A percentile compares a stretch with the other conserved stretches of the same genome.
phyloP scores from a whole-genome alignment of 2,329 filamentous ascomycete species.

The Fusarium longipes region DNA sequence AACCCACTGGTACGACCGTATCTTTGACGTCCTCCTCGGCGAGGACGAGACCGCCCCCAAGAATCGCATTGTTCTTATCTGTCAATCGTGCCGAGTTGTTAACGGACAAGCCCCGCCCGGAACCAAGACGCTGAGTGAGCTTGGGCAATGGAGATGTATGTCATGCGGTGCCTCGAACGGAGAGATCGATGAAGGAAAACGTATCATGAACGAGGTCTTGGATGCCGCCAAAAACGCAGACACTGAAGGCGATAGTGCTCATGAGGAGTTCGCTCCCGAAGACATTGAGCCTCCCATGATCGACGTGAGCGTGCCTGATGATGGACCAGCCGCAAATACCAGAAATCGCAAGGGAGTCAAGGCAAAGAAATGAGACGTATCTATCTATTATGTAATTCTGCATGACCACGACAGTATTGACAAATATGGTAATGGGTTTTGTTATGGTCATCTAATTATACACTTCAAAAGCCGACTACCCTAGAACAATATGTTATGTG shows the following conservation, averaged over 20 bases:
- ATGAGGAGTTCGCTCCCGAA: conserved; percentile 9
- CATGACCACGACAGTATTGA: conserved; percentile 6
- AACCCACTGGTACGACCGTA: conserved; percentile 91
- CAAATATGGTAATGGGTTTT: conserved; percentile 17
- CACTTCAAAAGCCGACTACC: background rate
- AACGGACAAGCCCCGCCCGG: conserved; percentile 97
- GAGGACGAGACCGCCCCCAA: conserved; percentile 94
- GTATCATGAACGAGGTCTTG: conserved; percentile 75
- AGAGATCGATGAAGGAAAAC: conserved; percentile 78
- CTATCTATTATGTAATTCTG: conserved; percentile 24
- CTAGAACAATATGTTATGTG: background rate
- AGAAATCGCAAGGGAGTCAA: conserved; percentile 43
- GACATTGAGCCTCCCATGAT: conserved; percentile 9
- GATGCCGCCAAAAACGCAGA: conserved; percentile 40
- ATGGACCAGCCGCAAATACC: conserved; percentile 40
- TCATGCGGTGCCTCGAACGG: conserved; percentile 87
- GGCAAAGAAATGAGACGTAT: conserved; percentile 41
- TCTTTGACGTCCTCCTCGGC: conserved; percentile 90
- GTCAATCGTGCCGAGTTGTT: conserved; percentile 82
- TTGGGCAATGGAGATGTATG: conserved; percentile 90
- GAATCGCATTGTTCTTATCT: conserved; percentile 91
- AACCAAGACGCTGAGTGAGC: conserved; percentile 77
- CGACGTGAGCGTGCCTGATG: conserved; percentile 31
- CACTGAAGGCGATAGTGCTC: conserved; percentile 25
- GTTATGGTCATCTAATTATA: conserved; percentile 7